A percentile compares a stretch with the other conserved stretches of the same genome.
Conservation (phyloP, 495 filamentous ascomycete species). For the Aspergillus diversus region DNA sequence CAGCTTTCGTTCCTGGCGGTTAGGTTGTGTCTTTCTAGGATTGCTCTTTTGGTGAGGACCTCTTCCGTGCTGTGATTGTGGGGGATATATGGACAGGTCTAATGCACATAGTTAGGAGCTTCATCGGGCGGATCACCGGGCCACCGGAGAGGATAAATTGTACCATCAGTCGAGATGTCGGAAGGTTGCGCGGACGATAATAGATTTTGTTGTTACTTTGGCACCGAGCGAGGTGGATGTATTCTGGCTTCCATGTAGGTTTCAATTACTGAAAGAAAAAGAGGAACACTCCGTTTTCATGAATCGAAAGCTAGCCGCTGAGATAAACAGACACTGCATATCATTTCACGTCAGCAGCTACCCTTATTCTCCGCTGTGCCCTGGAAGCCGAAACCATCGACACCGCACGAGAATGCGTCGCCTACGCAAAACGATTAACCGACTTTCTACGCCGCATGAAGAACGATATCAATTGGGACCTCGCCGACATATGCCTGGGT, state of each 20-base stretch:
- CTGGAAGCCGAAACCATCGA: constrained; percentile 12
- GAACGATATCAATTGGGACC: constrained; percentile 9
- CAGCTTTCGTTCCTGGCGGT: constrained; percentile 15
- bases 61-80: background rate
- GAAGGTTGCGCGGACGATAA: constrained; percentile 9
- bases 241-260: constrained; percentile 10
- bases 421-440: constrained; percentile 4
- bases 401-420: constrained; percentile 14
- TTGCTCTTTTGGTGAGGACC: constrained; percentile 6
- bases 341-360: constrained; percentile 15
- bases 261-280: background rate
- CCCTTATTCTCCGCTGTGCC: constrained; percentile 10
- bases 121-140: constrained; percentile 4
- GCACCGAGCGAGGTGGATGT: constrained; percentile 1
- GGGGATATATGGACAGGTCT: background rate
- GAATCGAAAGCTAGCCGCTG: too few relatives aligned
- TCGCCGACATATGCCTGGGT: constrained; percentile 14
- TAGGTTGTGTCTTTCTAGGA: constrained; percentile 13
- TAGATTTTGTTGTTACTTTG: constrained; percentile 2
- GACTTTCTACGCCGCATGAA: constrained; percentile 15
- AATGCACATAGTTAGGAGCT: background rate
- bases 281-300: background rate
- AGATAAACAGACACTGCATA: constrained; percentile 11
- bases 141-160: constrained; percentile 11
- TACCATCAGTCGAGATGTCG: constrained; percentile 14